These are phyloP conservation scores for Schizophyllum amplum DNA, from an alignment of 1,284 basidiomycete genomes.

Conservation along the genomic window DNA sequence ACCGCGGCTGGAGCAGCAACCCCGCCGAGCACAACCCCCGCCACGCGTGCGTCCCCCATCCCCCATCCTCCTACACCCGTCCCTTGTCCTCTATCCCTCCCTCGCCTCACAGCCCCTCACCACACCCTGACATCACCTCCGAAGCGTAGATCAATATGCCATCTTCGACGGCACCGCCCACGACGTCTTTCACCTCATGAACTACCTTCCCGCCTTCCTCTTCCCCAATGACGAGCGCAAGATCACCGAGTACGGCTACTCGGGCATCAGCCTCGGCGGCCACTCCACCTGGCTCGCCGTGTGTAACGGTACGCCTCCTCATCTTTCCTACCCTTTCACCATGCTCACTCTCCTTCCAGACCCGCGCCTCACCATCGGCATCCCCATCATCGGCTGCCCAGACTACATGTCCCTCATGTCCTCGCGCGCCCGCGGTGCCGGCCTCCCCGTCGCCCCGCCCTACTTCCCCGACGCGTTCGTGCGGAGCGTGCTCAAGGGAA, in stretches of 20 bases:
- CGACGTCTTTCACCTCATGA: constrained; percentile 77
- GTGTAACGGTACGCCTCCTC: constrained; percentile 31
- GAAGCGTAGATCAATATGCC: constrained; percentile 71
- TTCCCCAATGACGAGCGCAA: constrained; percentile 63
- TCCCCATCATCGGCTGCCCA: constrained; percentile 77
- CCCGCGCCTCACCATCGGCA: constrained; percentile 58
- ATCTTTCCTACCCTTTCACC: no score
- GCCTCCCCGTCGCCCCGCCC: constrained; percentile 41
- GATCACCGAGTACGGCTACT: constrained; percentile 62
- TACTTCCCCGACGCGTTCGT: constrained; percentile 51
- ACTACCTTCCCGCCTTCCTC: constrained; percentile 71
- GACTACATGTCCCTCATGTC: constrained; percentile 60
- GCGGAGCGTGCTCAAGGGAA: constrained; percentile 29
- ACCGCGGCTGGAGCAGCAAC: constrained; percentile 48
- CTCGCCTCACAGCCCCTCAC: no score
- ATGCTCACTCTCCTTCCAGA: no score
- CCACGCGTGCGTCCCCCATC: constrained; percentile 64
- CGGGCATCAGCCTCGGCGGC: constrained; percentile 72
- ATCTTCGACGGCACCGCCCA: constrained; percentile 66
- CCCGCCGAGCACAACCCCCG: constrained; percentile 40
- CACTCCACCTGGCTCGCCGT: constrained; percentile 72
- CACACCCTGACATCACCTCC: no score
- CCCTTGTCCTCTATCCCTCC: no score
- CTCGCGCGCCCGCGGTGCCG: constrained; percentile 42
- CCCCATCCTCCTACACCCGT: no score